Base-by-base conservation (phyloP, 768 basidiomycete species). In the Boletus sp. region DNA sequence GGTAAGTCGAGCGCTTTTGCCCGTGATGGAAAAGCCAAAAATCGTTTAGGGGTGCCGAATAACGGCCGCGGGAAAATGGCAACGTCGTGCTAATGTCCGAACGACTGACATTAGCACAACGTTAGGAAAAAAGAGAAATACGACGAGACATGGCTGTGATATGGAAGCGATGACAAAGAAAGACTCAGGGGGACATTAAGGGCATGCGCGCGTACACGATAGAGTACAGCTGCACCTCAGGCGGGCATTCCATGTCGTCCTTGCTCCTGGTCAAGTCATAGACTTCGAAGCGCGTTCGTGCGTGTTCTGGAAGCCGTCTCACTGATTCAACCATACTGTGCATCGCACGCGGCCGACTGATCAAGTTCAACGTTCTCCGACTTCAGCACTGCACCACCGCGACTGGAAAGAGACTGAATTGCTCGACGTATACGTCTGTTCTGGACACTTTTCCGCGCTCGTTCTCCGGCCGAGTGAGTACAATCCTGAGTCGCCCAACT, bases 391-490 rank as follows among this genome's bases (percentile, higher is more conserved):
- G 46, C 83, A 91, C 60, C 76, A 77, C 29, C 78, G 81, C 10
- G 77, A 80, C 59, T 71, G 77, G 51, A 82, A 77, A 65, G 79
- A 80, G 9, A 80, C 88, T 50, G 80, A 77, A 59, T 78, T 93
- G 10, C 68, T 86, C 24, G 89, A 90, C 66, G 86, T 85, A 8
- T 93, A 95, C 71, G 80, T 94, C 30, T 87, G 82, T 67, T 95
- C 94, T n/a, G 94, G 95, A 9, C 87, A 89, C 66, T 78, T 92
- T 54, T 90, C 90, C n/a, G 83, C 86, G 18, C 80, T 83, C 61
- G 77, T 80, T 15, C 77, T 91, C 35, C 85, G 54, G 96, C 73
- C n/a, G 83, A 91, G 67, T 87, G 83, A 91, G 67, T 87, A 83
- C 67, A 73, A 74, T 45, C 81, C 86, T 5, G 78, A 83, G 63